Conservation (phyloP, 2,329 filamentous ascomycete genomes). For the Ceratocystis destructans region DNA sequence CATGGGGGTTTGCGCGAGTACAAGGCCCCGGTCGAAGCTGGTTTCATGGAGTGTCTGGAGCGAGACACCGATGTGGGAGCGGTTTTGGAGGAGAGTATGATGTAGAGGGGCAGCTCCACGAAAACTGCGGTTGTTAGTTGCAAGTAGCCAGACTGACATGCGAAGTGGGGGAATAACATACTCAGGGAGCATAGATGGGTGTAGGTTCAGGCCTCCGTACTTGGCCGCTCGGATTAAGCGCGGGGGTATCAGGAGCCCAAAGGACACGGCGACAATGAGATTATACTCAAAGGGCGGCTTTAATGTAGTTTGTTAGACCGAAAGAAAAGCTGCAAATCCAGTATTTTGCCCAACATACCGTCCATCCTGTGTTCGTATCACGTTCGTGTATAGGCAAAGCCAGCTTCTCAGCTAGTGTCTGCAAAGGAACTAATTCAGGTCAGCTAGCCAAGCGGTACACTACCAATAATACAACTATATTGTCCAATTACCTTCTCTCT, state of each 20-base stretch:
- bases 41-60: constrained; percentile 72
- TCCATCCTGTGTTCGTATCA: constrained; percentile 73
- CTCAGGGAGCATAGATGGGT: constrained; percentile 83
- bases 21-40: constrained; percentile 63
- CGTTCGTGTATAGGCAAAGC: constrained; percentile 56
- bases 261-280: constrained; percentile 82
- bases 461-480: background rate
- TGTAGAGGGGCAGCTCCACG: constrained; percentile 78
- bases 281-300: constrained; percentile 52
- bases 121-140: constrained; percentile 37
- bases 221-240: constrained; percentile 54
- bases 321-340: constrained; percentile 10
- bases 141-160: background rate
- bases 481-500: constrained; percentile 39
- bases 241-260: constrained; percentile 75
- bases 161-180: constrained; percentile 28
- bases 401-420: constrained; percentile 48
- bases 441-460: background rate
- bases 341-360: constrained; percentile 34
- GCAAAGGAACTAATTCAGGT: constrained; percentile 48
- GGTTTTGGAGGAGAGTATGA: constrained; percentile 57
- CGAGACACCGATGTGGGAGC: constrained; percentile 55
- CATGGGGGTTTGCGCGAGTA: constrained; percentile 55
- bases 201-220: constrained; percentile 85
- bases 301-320: background rate